Conservation (phyloP, 768 basidiomycete genomes). For the Hericium coralloides region DNA sequence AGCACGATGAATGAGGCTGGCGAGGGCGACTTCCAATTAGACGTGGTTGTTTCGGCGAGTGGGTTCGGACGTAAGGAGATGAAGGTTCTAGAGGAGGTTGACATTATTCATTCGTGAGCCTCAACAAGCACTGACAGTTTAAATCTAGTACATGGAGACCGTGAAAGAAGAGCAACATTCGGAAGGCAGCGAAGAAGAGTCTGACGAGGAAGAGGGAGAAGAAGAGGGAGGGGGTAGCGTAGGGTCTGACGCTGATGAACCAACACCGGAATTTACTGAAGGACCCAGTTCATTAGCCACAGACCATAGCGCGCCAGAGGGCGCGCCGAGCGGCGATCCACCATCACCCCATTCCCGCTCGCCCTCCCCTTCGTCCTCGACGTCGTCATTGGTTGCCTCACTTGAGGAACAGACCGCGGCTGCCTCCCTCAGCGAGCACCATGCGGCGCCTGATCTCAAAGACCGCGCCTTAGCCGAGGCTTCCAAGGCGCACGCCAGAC, state of each 20-base stretch:
- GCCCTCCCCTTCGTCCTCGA: too few species aligned
- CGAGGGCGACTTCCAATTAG: slow-evolving; percentile 56
- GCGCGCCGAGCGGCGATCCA: too few species aligned
- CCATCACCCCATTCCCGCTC: too few species aligned
- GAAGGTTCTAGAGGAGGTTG: slow-evolving; percentile 75
- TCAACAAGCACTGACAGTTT: background rate
- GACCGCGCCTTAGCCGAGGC: slow-evolving; percentile 57
- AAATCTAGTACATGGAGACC: slow-evolving; percentile 15
- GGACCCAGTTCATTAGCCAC: too few species aligned
- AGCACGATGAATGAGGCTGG: slow-evolving; percentile 43
- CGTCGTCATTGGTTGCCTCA: too few species aligned
- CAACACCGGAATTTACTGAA: too few species aligned
- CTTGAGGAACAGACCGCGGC: too few species aligned
- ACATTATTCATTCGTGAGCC: slow-evolving; percentile 14
- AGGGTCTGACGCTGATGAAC: slow-evolving; percentile 10
- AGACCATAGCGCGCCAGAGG: too few species aligned
- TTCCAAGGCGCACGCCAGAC: slow-evolving; percentile 45
- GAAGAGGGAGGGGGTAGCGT: slow-evolving; percentile 18
- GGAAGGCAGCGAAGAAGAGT: slow-evolving; percentile 22
- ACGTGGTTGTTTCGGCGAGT: slow-evolving; percentile 90
- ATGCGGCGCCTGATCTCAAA: slow-evolving; percentile 25
- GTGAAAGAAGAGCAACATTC: slow-evolving; percentile 14
- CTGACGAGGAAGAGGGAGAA: slow-evolving; percentile 24
- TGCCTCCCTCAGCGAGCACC: too few species aligned
- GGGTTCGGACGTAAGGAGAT: slow-evolving; percentile 84